These are phyloP conservation scores for Xerocomus potaroensis DNA, from an alignment of 768 basidiomycete genomes.

Conservation along the genomic window DNA sequence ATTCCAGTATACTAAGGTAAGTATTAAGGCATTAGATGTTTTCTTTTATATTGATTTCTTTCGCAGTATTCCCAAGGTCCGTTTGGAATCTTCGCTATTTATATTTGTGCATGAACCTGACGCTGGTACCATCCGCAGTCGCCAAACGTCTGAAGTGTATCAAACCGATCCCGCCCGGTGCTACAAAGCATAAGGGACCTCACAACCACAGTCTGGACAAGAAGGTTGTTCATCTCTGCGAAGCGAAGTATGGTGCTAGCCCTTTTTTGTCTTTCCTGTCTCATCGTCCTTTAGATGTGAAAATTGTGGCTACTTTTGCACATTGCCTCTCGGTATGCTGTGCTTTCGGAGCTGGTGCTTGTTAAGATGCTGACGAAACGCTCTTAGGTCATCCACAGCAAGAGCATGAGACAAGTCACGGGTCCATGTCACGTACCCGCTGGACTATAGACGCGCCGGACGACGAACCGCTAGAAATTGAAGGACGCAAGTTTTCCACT, in stretches of 20 bases:
- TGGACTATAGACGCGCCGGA: constrained; percentile 57
- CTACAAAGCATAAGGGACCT: constrained; percentile 39
- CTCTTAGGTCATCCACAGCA: constrained; percentile 50
- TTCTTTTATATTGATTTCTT: not conserved
- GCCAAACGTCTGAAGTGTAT: constrained; percentile 49
- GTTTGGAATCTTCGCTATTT: not conserved
- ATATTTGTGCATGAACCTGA: not conserved
- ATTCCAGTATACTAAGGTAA: constrained; percentile 62
- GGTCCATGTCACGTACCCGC: constrained; percentile 54
- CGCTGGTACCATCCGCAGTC: constrained; percentile 27
- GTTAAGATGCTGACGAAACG: not conserved
- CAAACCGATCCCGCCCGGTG: constrained; percentile 41
- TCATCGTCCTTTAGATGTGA: constrained; percentile 37
- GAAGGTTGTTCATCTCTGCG: constrained; percentile 51
- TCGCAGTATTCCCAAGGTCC: constrained; percentile 52
- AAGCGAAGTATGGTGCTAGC: constrained; percentile 35
- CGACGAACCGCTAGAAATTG: constrained; percentile 46
- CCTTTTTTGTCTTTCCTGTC: not conserved
- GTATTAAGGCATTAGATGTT: not conserved
- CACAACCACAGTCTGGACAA: constrained; percentile 47
- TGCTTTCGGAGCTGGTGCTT: fast-evolving
- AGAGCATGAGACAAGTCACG: constrained; percentile 61
- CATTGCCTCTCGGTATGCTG: constrained; percentile 47
- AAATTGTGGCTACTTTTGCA: constrained; percentile 57
- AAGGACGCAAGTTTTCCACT: constrained; percentile 50